phyloP scores from a whole-genome alignment of 805 yeast species.

The Tetrapisispora phaffii region DNA sequence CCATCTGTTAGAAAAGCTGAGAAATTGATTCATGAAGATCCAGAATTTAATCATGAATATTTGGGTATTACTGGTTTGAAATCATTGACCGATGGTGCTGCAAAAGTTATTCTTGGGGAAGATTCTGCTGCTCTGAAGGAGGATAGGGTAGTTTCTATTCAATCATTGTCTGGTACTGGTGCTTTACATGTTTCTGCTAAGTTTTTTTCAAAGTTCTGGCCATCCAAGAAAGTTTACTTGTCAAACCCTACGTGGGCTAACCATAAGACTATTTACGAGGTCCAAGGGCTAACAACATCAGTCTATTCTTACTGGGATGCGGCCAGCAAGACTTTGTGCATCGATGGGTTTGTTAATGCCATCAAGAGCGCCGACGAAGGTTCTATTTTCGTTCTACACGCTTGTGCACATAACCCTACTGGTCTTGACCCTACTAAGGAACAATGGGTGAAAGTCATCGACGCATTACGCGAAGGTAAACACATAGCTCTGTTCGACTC shows the following conservation, averaged over 20 bases:
- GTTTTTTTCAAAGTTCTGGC: conserved; percentile 26
- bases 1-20: conserved; percentile 71
- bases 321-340: conserved; percentile 56
- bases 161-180: conserved; percentile 93
- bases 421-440: conserved; percentile 84
- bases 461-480: conserved; percentile 45
- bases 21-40: conserved; percentile 45
- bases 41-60: conserved; percentile 75
- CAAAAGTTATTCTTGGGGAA: conserved; percentile 60
- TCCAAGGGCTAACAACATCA: conserved; percentile 56
- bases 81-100: conserved; percentile 58
- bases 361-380: conserved; percentile 63
- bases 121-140: conserved; percentile 46
- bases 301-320: conserved; percentile 83
- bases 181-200: conserved; percentile 83
- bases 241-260: conserved; percentile 98
- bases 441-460: conserved; percentile 69
- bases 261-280: conserved; percentile 73
- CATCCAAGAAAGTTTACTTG: conserved; percentile 44
- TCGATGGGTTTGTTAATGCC: conserved; percentile 54
- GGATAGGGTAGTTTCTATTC: conserved; percentile 68
- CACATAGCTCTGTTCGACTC: conserved; percentile 85
- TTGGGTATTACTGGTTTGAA: conserved; percentile 72
- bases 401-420: conserved; percentile 97
- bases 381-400: conserved; percentile 75